Conservation (phyloP, 495 filamentous ascomycete genomes). For the Astrocystis sublimbata region DNA sequence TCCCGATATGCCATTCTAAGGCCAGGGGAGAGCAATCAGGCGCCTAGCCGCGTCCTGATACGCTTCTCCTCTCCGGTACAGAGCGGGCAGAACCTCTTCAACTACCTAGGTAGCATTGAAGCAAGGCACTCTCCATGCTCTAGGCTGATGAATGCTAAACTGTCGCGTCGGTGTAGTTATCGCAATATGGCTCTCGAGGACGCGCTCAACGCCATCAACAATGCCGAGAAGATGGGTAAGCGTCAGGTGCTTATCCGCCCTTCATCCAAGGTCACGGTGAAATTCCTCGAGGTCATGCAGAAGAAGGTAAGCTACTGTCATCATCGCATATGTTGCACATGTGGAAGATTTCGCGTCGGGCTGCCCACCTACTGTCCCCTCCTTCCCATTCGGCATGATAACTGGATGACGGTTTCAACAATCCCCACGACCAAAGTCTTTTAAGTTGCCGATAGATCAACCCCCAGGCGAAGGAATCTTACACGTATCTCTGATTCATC, state of each 20-base stretch:
- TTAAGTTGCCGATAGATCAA: conserved; percentile 98
- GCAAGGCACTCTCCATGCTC: conserved; percentile 96
- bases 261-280: conserved; percentile 98
- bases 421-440: conserved; percentile 85
- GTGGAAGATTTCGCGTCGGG: background rate
- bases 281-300: conserved; percentile 98
- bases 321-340: too few relatives aligned
- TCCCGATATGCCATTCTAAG: conserved; percentile 45
- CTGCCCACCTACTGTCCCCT: background rate
- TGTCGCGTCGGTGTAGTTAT: conserved; percentile 53
- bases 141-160: conserved; percentile 81
- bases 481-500: conserved; percentile 79
- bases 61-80: conserved; percentile 70
- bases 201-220: conserved; percentile 99
- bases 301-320: conserved; percentile 80
- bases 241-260: conserved; percentile 96
- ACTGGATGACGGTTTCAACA: conserved; percentile 91
- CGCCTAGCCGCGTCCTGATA: conserved; percentile 53
- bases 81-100: conserved; percentile 90
- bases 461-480: conserved; percentile 71
- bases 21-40: conserved; percentile 54
- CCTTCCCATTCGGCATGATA: conserved; percentile 87
- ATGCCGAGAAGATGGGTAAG: conserved; percentile 98
- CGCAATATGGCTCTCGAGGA: conserved; percentile 99
- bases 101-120: conserved; percentile 40